Base-by-base conservation (phyloP, 176 grass and related monocot genomes). In the Phoenix dactylifera region DNA sequence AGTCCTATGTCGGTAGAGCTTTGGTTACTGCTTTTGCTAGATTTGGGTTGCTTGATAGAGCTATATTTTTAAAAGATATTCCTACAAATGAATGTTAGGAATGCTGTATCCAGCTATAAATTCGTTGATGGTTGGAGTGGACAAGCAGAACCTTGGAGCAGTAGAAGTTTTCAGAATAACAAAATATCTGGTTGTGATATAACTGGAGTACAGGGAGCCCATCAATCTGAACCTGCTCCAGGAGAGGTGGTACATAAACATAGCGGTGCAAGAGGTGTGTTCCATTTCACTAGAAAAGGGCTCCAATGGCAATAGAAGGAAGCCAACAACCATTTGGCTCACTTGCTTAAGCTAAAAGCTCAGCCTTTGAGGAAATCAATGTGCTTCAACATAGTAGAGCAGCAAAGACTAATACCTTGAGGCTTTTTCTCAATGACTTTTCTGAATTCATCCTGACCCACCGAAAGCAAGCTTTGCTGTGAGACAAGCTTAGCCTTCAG, bases 401-500 rank as follows among this genome's bases (percentile, higher is more conserved):
- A 77, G 26, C 77, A 79, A 20, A 89, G 78, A 52, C 71, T 89
- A 50, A 89, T 72, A 39, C 74, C 81, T 30, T 75, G 77, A 19
- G 86, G 81, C 86, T 85, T 89, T 67, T 82, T 89, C 77, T 89
- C 81, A 0, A 81, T 26, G 22, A 89, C 74, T 62, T 74, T 85
- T 55, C 77, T 71, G n/a, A 89, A 85, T 64, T n/a, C 86, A 35
- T 85, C 71, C 58, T 5, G 54, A 57, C 49, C 61, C 35, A 89
- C 77, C 53, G 72, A 89, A 9, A 89, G 85, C 54, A 82, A 73
- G 59, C 67, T 89, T 74, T 70, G 82, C 50, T 85, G 81, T 9
- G 51, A 59, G 52, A 61, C 22, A 62, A 89, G 78, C 63, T 82
- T 89, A 49, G 70, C 67, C 28, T 58, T 75, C 23, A 89, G 71